Base-by-base conservation (phyloP, 1,284 basidiomycete species). In the Chondrostereum purpureum region DNA sequence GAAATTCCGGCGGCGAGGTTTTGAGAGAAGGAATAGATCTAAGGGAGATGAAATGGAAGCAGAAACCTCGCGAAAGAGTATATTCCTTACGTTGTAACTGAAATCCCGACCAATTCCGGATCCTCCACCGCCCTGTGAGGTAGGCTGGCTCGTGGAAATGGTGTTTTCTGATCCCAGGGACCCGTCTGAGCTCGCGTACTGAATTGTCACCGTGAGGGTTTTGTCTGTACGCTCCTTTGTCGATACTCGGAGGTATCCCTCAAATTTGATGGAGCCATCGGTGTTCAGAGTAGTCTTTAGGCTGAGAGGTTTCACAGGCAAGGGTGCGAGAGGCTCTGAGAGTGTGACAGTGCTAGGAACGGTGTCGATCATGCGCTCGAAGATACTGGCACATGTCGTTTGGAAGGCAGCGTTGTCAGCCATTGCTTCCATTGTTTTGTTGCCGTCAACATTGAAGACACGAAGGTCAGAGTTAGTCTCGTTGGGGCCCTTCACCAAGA, bases 351-450 rank as follows among this genome's bases (percentile, higher is more conserved):
- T 47, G 1, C 39, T 46, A 5, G 58, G 59, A 10, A 56, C 57
- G 3, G 59, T 59, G 40, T 61, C 49, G 5, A 61, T 41, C 59
- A 61, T 61, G n/a, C 53, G 50, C 13, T 48, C 31, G 39, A 58
- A 45, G 10, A 59, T 46, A n/a, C 33, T 37, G 5, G 43, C 45
- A 40, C 59, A 60, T 0, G 49, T 44, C n/a, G 46, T 34, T 1
- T 39, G 33, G 18, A 43, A 40, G 20, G 33, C 24, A 3, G 34
- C 39, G 8, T 16, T 33, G 8, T 2, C 19, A 42, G 42, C 39
- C 14, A 17, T 50, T 49, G 38, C 27, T 36, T 44, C 47, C 44
- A 62, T 58, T 11, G 60, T 62, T 3, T 42, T 49, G 38, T 62
- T 62, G 5, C 48, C 46, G 42, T 62, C 59, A 8, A 50, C 49